Base-by-base conservation (phyloP, 2,329 filamentous ascomycete species). In the Colletotrichum lindemuthianum region DNA sequence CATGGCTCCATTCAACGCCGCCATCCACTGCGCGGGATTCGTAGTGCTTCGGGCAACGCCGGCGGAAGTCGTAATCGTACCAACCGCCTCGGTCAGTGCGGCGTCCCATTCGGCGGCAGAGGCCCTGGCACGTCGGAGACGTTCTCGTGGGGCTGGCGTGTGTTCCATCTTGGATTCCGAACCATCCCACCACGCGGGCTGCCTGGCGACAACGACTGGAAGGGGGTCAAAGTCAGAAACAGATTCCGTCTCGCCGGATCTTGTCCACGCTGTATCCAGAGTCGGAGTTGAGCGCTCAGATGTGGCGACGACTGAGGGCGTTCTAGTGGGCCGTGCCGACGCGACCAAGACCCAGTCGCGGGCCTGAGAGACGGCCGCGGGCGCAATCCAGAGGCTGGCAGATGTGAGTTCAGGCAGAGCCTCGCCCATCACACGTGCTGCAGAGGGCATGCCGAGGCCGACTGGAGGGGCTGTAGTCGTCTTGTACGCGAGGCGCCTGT, bases 381-480 rank as follows among this genome's bases (percentile, higher is more conserved):
- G 40, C 9, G 47, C 55, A 60, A 69, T 70, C 78, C 78, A 79
- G 53, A 80, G 76, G 51, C 69, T 70, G 61, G 71, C 70, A 51
- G 77, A 78, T 41, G 60, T 69, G 49, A 80, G 68, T 33, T 61
- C 68, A 16, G 71, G 70, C 34, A 79, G 69, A 59, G 72, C 67
- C 44, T 70, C 69, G 50, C 71, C 63, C 40, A 68, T 68, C 49
- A 70, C 68, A 52, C 77, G 75, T 24, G 51, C 45, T 15, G 33
- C 37, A 8, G 58, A 61, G 12, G 51, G 45, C 61, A 65, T 65
- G 45, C n/a, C 2, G 13, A 60, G 68, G 68, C 57, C 68, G 60
- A 60, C 53, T 12, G 59, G 63, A 11, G 64, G 11, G n/a, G 55
- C 65, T 66, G 66, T 12, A 39, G 55, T 55, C 68, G 51, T 45